Conservation (phyloP, 345 rosid species). For the Citrus sp. region DNA sequence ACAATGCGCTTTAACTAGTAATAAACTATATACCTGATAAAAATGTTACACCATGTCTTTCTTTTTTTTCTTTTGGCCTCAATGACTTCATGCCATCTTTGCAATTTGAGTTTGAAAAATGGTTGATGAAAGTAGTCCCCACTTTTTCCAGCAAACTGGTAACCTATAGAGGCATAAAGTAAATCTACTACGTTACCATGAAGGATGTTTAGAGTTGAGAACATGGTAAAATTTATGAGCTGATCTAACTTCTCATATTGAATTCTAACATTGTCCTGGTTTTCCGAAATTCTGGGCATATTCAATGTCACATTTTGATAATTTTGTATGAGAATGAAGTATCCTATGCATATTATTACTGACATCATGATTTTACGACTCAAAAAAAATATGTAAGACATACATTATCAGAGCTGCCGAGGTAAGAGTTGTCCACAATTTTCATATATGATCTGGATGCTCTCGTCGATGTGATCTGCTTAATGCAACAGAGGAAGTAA, state of each 20-base stretch:
- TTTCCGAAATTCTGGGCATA: no score
- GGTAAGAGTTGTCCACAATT: constrained; percentile 58
- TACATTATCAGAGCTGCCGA: constrained; percentile 55
- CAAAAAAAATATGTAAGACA: not conserved
- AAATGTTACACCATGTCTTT: constrained; percentile 58
- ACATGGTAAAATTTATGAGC: not conserved
- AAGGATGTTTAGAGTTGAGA: not conserved
- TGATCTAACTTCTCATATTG: not conserved
- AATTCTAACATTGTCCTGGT: not conserved
- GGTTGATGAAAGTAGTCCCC: constrained; percentile 61
- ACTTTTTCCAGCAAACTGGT: constrained; percentile 58
- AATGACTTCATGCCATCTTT: constrained; percentile 52
- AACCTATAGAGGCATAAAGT: constrained; percentile 25
- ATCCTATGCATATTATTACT: not conserved
- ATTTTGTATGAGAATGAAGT: not conserved
- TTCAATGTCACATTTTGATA: no score
- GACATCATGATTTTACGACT: not conserved
- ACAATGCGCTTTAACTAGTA: not conserved
- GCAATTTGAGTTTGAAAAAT: constrained; percentile 59
- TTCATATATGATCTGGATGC: constrained; percentile 60
- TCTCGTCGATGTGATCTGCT: constrained; percentile 56
- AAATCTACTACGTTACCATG: not conserved
- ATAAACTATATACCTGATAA: constrained; percentile 38
- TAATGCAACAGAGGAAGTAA: not conserved
- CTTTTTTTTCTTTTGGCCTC: constrained; percentile 48